A percentile compares a stretch with the other conserved stretches of the same genome.
phyloP scores from a whole-genome alignment of 2,329 filamentous ascomycete genomes.

The Clathrospora elynae region DNA sequence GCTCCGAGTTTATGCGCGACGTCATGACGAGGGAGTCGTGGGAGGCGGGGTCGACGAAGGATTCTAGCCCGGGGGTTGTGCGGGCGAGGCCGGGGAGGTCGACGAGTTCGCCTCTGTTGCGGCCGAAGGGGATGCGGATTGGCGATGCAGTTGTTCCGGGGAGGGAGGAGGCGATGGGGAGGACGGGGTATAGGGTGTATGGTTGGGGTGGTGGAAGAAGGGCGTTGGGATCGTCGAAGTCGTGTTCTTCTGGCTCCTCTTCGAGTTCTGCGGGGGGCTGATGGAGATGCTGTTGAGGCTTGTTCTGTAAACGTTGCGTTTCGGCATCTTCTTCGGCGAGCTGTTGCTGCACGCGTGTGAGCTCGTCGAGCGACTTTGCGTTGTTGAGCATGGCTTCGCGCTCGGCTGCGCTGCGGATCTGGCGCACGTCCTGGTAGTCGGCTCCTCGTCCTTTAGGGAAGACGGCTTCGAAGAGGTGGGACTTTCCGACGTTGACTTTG shows the following conservation, averaged over 20 bases:
- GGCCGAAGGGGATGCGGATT: slow-evolving; percentile 88
- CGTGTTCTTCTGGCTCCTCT: slow-evolving; percentile 29
- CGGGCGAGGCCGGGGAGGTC: slow-evolving; percentile 87
- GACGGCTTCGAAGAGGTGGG: slow-evolving; percentile 82
- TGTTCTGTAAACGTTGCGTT: slow-evolving; percentile 26
- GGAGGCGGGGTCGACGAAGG: slow-evolving; percentile 70
- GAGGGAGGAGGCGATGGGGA: slow-evolving; percentile 84
- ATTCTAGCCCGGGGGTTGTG: slow-evolving; percentile 65
- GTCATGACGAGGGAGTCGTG: slow-evolving; percentile 77
- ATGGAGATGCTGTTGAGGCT: slow-evolving; percentile 25
- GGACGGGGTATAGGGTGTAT: slow-evolving; percentile 76
- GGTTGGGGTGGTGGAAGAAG: slow-evolving; percentile 77
- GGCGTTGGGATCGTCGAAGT: slow-evolving; percentile 40
- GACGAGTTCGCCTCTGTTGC: slow-evolving; percentile 85
- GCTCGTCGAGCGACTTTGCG: slow-evolving; percentile 36
- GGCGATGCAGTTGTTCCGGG: slow-evolving; percentile 95
- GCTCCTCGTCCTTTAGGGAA: slow-evolving; percentile 71
- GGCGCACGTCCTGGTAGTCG: slow-evolving; percentile 45
- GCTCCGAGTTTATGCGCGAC: slow-evolving; percentile 72
- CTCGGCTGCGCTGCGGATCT: slow-evolving; percentile 42
- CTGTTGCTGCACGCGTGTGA: slow-evolving; percentile 32
- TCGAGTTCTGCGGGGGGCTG: slow-evolving; percentile 27
- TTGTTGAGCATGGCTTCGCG: slow-evolving; percentile 38
- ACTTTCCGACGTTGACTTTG: slow-evolving; percentile 98
- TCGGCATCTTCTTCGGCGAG: slow-evolving; percentile 44